phyloP scores from a whole-genome alignment of 352 stramenopile species.

The Peronospora belbahrii region DNA sequence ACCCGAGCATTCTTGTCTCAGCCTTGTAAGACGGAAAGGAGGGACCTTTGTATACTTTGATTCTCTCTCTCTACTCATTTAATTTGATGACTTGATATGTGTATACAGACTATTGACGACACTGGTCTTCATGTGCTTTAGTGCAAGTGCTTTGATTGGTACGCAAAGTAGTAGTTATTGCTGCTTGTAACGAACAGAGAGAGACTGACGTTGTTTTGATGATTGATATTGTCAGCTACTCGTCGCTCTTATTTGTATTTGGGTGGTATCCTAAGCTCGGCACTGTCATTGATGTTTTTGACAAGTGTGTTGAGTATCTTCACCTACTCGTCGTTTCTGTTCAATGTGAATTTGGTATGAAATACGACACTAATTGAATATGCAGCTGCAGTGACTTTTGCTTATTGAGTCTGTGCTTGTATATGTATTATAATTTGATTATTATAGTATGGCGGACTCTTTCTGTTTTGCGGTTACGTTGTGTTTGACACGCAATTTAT shows the following conservation, averaged over 20 bases:
- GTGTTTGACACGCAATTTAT: slow-evolving; percentile 90
- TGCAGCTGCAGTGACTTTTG: not conserved
- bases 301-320: slow-evolving; percentile 60
- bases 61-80: no score
- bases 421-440: not conserved
- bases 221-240: slow-evolving; percentile 33
- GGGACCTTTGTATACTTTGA: not conserved
- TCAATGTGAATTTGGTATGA: slow-evolving; percentile 52
- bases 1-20: slow-evolving; percentile 71
- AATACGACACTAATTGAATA: not conserved
- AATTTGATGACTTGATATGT: slow-evolving; percentile 1
- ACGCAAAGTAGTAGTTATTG: slow-evolving; percentile 7
- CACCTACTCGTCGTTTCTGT: slow-evolving; percentile 43
- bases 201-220: not conserved
- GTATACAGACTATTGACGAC: slow-evolving; percentile 51
- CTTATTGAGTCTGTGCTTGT: slow-evolving; percentile 2
- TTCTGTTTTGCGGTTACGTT: slow-evolving; percentile 86
- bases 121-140: slow-evolving; percentile 84
- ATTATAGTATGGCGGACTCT: slow-evolving; percentile 66
- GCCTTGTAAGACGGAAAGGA: slow-evolving; percentile 42
- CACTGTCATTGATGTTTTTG: slow-evolving; percentile 44
- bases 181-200: not conserved
- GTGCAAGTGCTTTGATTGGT: slow-evolving; percentile 64
- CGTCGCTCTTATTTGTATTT: slow-evolving; percentile 82
- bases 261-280: slow-evolving; percentile 62